These are phyloP conservation scores for Pythium chondricola DNA, from an alignment of 352 stramenopile genomes.

Conservation along the genomic window DNA sequence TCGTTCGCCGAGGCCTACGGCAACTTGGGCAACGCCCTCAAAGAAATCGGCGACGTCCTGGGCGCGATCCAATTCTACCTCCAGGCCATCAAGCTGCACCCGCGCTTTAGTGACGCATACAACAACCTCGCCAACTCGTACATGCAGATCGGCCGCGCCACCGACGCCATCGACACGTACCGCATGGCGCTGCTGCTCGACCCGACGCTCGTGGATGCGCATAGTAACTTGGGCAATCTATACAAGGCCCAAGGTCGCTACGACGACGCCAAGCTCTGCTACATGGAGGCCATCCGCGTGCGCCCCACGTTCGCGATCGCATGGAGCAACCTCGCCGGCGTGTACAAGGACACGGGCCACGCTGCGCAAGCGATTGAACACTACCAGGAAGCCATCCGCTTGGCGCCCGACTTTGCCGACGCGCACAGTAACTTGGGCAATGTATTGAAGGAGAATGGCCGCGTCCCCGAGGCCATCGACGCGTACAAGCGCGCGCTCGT, in stretches of 20 bases:
- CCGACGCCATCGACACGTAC: conserved; percentile 91
- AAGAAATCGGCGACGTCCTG: conserved; percentile 88
- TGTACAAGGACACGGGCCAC: conserved; percentile 89
- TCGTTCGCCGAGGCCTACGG: conserved; percentile 91
- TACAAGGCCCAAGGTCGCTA: conserved; percentile 85
- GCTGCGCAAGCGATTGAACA: conserved; percentile 76
- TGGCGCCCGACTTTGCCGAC: conserved; percentile 82
- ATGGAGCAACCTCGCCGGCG: conserved; percentile 88
- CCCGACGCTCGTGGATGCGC: conserved; percentile 88
- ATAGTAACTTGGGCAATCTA: conserved; percentile 92
- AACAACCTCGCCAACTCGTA: conserved; percentile 90
- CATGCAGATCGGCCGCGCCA: conserved; percentile 87
- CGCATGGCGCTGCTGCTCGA: conserved; percentile 90
- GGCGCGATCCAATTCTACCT: conserved; percentile 92
- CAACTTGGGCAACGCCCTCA: conserved; percentile 94
- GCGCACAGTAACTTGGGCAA: conserved; percentile 86
- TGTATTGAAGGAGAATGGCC: conserved; percentile 70
- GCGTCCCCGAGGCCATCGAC: conserved; percentile 67
- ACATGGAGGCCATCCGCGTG: conserved; percentile 86
- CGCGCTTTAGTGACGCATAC: conserved; percentile 88
- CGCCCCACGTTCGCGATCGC: conserved; percentile 89
- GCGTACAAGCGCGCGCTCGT: conserved; percentile 81
- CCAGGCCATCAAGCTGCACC: conserved; percentile 90
- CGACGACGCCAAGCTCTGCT: conserved; percentile 87
- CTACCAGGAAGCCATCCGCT: conserved; percentile 75